A percentile compares a stretch with the other conserved stretches of the same genome.
Evolutionary conservation across 805 yeast species (phyloP).

Genomic region (Scheffersomyces lignosus): DNA sequence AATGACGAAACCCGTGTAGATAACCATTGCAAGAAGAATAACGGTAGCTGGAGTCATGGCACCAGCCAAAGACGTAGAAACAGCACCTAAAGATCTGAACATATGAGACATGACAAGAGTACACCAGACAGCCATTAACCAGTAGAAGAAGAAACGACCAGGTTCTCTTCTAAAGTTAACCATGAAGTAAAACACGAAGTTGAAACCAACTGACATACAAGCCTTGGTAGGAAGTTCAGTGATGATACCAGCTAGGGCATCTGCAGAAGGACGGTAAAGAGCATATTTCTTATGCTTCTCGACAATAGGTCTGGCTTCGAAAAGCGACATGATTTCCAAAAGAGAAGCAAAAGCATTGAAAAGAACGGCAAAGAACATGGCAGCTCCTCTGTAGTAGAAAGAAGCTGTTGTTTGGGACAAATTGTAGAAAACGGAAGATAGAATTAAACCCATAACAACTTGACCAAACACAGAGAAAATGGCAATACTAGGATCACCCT

Average conservation of each 20-base stretch:
- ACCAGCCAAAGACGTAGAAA: slow-evolving; percentile 38
- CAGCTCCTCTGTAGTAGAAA: slow-evolving; percentile 58
- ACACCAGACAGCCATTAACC: slow-evolving; percentile 41
- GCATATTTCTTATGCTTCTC: slow-evolving; percentile 61
- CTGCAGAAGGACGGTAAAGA: slow-evolving; percentile 61
- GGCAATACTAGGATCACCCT: slow-evolving; percentile 51
- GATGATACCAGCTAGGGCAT: slow-evolving; percentile 61
- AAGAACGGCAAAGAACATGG: slow-evolving; percentile 65
- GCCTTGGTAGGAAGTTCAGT: slow-evolving; percentile 58
- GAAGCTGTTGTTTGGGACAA: slow-evolving; percentile 42
- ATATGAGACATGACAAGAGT: slow-evolving; percentile 57
- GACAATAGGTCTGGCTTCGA: slow-evolving; percentile 56
- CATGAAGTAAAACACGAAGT: slow-evolving; percentile 52
- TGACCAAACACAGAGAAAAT: slow-evolving; percentile 45
- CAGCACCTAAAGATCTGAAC: slow-evolving; percentile 41
- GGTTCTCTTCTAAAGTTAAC: slow-evolving; percentile 51
- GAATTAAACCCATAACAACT: slow-evolving; percentile 52
- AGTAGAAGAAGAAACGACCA: slow-evolving; percentile 56
- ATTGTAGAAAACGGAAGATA: slow-evolving; percentile 60
- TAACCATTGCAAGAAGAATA: slow-evolving; percentile 51
- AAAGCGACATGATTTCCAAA: slow-evolving; percentile 55
- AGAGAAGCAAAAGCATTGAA: slow-evolving; percentile 63
- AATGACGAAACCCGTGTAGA: slow-evolving; percentile 51
- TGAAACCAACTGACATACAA: slow-evolving; percentile 45
- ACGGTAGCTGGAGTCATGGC: slow-evolving; percentile 49